Evolutionary conservation across 2,329 filamentous ascomycete species (phyloP), one percentile per base, ranked within the genome.

Genomic region (Paracoccidioides lutzii): DNA sequence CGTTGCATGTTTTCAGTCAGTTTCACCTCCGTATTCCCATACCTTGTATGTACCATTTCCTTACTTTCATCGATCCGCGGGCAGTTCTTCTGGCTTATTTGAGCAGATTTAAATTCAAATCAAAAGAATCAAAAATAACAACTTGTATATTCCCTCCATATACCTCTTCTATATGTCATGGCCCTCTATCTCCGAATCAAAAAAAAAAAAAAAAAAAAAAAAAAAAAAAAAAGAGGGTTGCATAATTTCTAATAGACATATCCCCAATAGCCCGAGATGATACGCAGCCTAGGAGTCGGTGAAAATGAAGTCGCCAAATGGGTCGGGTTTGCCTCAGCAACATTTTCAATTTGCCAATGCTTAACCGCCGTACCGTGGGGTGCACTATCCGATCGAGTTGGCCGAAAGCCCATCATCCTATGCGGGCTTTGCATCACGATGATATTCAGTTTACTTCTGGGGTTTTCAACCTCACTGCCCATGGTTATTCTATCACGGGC

Each of bases 351-450:
- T 9, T 78, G 80, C 35, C 87, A 91, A 70, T 85, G 83, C 61
- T 52, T 81, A 15, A 88, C 85, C 5, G 87, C 85, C 15, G 81
- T 91, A 1, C 73, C 81, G 0, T 91, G 88, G 87, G 85, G 89
- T 5, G 79, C 82, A 60, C 79, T 84, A 1, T 88, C 89, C 0
- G 93, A 97, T 68, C 74, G 71, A 45, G 81, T 87, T 59, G 93
- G 91, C 22, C 81, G 91, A 55, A 96, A 95, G 66, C 86, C 85
- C 0, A 80, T 85, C 42, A 88, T 97, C 57, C 76, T 97, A 12
- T 66, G 78, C 6, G 89, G 87, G 0, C 75, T 93, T 15, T 68
- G 83, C 41, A 86, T 81, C 63, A 95, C 90, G 46, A 94, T 96
- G 87, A 66, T 84, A 0, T 85, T 85, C 43, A 90, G 87, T 62